Evolutionary conservation across 805 yeast genomes (phyloP).

Genomic region (Kuraishia ogatae): DNA sequence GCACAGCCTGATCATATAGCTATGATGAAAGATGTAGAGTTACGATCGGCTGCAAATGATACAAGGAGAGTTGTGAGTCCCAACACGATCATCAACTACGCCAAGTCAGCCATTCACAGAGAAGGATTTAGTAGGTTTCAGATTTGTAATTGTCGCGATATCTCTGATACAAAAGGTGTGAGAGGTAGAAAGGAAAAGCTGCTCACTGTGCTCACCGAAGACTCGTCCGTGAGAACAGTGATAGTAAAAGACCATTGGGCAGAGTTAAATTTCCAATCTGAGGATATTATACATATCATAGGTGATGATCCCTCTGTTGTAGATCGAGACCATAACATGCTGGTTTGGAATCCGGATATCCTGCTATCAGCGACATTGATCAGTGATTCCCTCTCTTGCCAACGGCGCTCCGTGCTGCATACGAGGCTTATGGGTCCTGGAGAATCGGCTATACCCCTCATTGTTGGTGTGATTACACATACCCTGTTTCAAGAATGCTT

Average conservation of each 20-base stretch:
- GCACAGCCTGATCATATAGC: not conserved
- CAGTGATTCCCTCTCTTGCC: conserved; percentile 68
- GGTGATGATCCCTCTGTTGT: conserved; percentile 37
- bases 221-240: conserved; percentile 27
- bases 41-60: not conserved
- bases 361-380: conserved; percentile 75
- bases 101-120: conserved; percentile 36
- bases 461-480: conserved; percentile 82
- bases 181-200: conserved; percentile 37
- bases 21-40: not conserved
- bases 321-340: conserved; percentile 48
- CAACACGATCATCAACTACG: conserved; percentile 7
- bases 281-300: conserved; percentile 57
- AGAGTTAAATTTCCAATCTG: conserved; percentile 33
- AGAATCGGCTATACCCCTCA: conserved; percentile 51
- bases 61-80: not conserved
- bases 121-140: conserved; percentile 41
- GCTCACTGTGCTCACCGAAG: conserved; percentile 37
- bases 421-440: conserved; percentile 54
- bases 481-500: conserved; percentile 59
- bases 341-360: conserved; percentile 79
- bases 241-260: conserved; percentile 58
- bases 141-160: conserved; percentile 24
- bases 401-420: conserved; percentile 58
- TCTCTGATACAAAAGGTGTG: conserved; percentile 21